These are phyloP conservation scores for Colletotrichum trifolii DNA, from an alignment of 2,329 filamentous ascomycete species.

Conservation along the genomic window DNA sequence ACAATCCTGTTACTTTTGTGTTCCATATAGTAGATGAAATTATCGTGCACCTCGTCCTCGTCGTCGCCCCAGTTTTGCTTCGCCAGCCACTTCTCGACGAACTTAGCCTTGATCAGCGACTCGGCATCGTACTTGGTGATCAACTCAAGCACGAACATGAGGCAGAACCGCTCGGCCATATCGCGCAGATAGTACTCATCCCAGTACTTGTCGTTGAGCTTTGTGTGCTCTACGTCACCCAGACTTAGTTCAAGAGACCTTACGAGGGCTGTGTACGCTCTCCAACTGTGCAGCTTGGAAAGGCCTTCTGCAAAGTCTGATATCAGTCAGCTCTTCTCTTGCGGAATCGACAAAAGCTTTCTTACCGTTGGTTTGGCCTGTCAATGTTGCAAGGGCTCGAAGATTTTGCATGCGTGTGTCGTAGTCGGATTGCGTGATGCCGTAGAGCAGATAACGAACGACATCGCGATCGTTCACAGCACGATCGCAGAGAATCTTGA, in stretches of 20 bases:
- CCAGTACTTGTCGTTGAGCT: slow-evolving; percentile 65
- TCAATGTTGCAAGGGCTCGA: slow-evolving; percentile 66
- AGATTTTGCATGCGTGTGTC: slow-evolving; percentile 68
- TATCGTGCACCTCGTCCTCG: slow-evolving; percentile 62
- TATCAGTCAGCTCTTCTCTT: slow-evolving; percentile 38
- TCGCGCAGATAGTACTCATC: slow-evolving; percentile 73
- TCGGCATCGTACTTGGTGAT: slow-evolving; percentile 68
- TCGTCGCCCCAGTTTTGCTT: slow-evolving; percentile 75
- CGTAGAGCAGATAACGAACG: slow-evolving; percentile 63
- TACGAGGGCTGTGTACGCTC: slow-evolving; percentile 68
- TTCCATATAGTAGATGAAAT: slow-evolving; percentile 64
- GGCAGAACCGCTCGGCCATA: slow-evolving; percentile 68
- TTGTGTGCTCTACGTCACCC: slow-evolving; percentile 60
- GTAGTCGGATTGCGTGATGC: slow-evolving; percentile 69
- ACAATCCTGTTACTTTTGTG: slow-evolving; percentile 63
- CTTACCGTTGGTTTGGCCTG: slow-evolving; percentile 48
- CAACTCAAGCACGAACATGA: slow-evolving; percentile 68
- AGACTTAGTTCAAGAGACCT: slow-evolving; percentile 68
- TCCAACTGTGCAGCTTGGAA: slow-evolving; percentile 59
- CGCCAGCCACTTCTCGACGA: slow-evolving; percentile 79
- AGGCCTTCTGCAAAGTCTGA: slow-evolving; percentile 50
- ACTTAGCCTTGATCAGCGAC: slow-evolving; percentile 69
- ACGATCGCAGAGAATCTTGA: slow-evolving; percentile 66
- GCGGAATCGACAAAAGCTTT: not conserved
- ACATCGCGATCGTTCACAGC: slow-evolving; percentile 68